Evolutionary conservation across 306 rosid genomes (phyloP).

Genomic region (Trichosanthes truncata): DNA sequence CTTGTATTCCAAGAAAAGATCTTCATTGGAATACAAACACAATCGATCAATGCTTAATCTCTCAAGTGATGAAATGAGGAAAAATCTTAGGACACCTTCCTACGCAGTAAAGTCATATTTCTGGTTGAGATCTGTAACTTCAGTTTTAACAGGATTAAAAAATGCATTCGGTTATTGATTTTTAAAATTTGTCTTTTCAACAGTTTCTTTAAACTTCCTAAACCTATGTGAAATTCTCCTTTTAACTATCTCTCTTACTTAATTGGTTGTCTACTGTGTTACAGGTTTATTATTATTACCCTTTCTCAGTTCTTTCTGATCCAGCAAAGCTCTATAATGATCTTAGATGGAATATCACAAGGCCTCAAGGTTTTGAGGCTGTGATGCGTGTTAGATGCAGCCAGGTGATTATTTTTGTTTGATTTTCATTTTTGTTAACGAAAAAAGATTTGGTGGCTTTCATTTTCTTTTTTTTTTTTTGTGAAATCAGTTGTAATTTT

Average conservation of each 20-base stretch:
- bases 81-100: too few relatives aligned
- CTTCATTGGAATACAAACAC: too few relatives aligned
- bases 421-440: neutral
- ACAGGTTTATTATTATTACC: conserved; percentile 89
- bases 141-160: neutral
- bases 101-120: too few relatives aligned
- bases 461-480: neutral
- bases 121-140: neutral
- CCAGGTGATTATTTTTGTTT: conserved; percentile 45
- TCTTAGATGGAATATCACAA: conserved; percentile 93
- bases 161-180: neutral
- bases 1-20: too few relatives aligned
- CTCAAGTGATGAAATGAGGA: too few relatives aligned
- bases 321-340: conserved; percentile 93
- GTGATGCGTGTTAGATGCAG: conserved; percentile 99
- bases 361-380: conserved; percentile 98
- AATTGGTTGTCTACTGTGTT: conserved; percentile 2
- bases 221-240: neutral
- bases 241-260: neutral
- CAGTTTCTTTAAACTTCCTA: neutral
- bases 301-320: conserved; percentile 93
- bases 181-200: neutral
- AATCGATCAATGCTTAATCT: too few relatives aligned
- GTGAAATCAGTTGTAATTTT: neutral
- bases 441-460: neutral